A percentile compares a stretch with the other conserved stretches of the same genome.
Evolutionary conservation across 345 rosid species (phyloP).

Genomic region (Salix purpurea): DNA sequence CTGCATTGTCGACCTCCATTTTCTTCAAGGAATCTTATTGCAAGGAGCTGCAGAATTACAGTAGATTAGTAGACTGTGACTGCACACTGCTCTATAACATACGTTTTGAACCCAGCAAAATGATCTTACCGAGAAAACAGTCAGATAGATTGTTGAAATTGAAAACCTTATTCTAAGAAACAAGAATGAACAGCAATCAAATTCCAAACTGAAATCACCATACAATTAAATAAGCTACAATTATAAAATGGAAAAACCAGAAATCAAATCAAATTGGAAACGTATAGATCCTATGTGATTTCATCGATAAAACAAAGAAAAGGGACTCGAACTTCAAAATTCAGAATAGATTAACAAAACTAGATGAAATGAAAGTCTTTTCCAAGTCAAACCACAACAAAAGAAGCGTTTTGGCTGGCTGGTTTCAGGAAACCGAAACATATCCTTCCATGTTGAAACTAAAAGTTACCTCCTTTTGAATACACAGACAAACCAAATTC

Average conservation of each 20-base stretch:
- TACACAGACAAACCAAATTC: not conserved
- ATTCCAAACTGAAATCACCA: not conserved
- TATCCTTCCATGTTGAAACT: not conserved
- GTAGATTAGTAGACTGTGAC: not conserved
- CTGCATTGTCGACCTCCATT: slow-evolving; percentile 60
- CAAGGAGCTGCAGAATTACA: slow-evolving; percentile 20
- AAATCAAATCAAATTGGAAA: not conserved
- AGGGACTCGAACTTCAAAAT: not conserved
- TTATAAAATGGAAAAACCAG: too few relatives aligned
- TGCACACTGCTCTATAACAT: not conserved
- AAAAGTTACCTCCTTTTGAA: not conserved
- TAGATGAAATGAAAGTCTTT: not conserved
- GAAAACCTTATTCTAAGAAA: not conserved
- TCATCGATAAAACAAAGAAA: not conserved
- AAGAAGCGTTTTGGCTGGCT: not conserved
- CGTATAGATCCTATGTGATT: slow-evolving; percentile 1
- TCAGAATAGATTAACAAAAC: not conserved
- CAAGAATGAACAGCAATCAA: not conserved
- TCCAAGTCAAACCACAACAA: not conserved
- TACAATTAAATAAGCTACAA: not conserved
- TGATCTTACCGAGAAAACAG: not conserved
- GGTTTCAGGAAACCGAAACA: not conserved
- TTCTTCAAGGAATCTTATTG: slow-evolving; percentile 2
- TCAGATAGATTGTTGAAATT: not conserved
- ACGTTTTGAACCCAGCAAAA: not conserved